phyloP scores from a whole-genome alignment of 441 rosid species.

The Euphorbia schlechtendalii region DNA sequence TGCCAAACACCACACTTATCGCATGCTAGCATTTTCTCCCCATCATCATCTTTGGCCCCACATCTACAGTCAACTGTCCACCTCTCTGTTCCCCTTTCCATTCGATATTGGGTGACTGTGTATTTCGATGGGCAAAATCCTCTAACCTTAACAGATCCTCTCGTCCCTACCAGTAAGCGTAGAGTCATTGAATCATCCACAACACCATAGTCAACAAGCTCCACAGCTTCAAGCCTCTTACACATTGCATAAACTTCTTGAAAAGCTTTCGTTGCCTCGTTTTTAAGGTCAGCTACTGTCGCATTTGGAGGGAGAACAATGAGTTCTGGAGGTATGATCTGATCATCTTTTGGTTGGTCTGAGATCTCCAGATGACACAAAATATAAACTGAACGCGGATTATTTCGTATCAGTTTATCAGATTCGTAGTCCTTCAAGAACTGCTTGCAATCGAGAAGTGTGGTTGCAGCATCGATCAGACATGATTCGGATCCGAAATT shows the following conservation, averaged over 20 bases:
- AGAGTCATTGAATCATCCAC: conserved; percentile 41
- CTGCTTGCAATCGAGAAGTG: conserved; percentile 69
- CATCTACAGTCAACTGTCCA: conserved; percentile 68
- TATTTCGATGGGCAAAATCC: conserved; percentile 47
- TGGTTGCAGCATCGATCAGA: conserved; percentile 41
- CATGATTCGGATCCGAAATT: conserved; percentile 27
- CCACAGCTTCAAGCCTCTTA: conserved; percentile 44
- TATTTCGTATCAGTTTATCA: conserved; percentile 10
- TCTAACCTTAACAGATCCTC: conserved; percentile 31
- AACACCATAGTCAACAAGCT: conserved; percentile 38
- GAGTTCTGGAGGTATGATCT: conserved; percentile 48
- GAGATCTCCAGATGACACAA: conserved; percentile 52
- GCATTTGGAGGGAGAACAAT: conserved; percentile 42
- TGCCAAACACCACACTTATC: conserved; percentile 64
- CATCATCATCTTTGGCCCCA: conserved; percentile 74
- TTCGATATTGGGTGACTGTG: conserved; percentile 40
- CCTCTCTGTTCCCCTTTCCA: conserved; percentile 60
- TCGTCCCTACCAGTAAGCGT: conserved; percentile 39
- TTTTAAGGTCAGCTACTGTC: conserved; percentile 47
- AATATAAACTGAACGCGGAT: conserved; percentile 30
- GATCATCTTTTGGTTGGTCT: conserved; percentile 41
- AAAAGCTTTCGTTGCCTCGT: conserved; percentile 45
- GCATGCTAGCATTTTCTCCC: conserved; percentile 73
- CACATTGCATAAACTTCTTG: conserved; percentile 64
- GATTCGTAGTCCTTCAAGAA: conserved; percentile 47